A percentile compares a stretch with the other conserved stretches of the same genome.
Conservation (phyloP, 148 eudicot genomes). For the Rhododendron griersonianum region DNA sequence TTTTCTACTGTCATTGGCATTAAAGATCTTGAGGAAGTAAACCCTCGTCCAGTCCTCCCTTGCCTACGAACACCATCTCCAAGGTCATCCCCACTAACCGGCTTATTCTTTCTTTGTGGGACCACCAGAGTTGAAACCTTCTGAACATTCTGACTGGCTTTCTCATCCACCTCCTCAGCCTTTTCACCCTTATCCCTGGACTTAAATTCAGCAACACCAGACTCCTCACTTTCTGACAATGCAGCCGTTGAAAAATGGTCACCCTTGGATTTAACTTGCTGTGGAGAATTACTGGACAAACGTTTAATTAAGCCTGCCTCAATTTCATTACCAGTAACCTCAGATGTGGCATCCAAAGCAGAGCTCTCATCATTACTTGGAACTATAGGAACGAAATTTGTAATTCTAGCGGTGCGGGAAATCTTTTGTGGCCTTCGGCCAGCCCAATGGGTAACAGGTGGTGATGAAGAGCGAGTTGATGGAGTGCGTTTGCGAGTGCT, state of each 20-base stretch:
- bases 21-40: constrained; percentile 42
- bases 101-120: constrained; percentile 56
- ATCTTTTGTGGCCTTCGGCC: constrained; percentile 65
- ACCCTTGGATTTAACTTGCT: constrained; percentile 41
- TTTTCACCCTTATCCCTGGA: constrained; percentile 45
- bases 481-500: constrained; percentile 52
- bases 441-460: constrained; percentile 58
- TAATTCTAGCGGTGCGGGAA: constrained; percentile 63
- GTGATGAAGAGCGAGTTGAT: constrained; percentile 50
- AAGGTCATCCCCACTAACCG: constrained; percentile 32
- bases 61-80: constrained; percentile 56
- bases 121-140: constrained; percentile 39
- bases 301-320: constrained; percentile 33
- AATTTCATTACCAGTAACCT: constrained; percentile 37
- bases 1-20: constrained; percentile 39
- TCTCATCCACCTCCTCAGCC: constrained; percentile 41
- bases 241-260: constrained; percentile 38
- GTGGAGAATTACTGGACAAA: constrained; percentile 43
- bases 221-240: constrained; percentile 69
- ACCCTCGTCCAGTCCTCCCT: constrained; percentile 64
- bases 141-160: constrained; percentile 40
- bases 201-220: constrained; percentile 52
- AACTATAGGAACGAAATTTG: constrained; percentile 45
- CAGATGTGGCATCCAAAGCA: constrained; percentile 36
- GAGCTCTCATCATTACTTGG: constrained; percentile 39